Evolutionary conservation across 257 asterid species (phyloP), one percentile per base, ranked within the genome.

Genomic region (Nicotiana obtusifolia): DNA sequence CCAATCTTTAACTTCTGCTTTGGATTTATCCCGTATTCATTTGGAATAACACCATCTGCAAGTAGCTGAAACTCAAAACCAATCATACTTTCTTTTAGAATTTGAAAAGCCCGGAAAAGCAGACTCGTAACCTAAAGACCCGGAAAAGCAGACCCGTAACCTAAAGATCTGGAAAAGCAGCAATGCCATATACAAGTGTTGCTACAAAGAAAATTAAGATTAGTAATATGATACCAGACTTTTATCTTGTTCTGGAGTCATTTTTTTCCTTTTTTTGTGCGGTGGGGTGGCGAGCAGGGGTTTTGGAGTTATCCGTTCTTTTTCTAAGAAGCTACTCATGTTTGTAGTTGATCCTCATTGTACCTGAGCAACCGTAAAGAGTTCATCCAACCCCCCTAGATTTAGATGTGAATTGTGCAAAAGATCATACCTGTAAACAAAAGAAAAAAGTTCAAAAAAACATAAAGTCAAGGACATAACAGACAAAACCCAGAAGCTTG

Each of bases 21-120:
- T 31, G 99, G 97, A 83, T 95, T 95, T 87, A 95, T 95, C 75
- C 99, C 99, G 64, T 95, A 95, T 87, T 95, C 99, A 77, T 95
- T 95, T 33, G 98, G 99, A 84, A 95, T 93, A 69, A 95, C 99
- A 73, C 99, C 99, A 86, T 95, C 99, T 77, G 99, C 99, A 88
- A 95, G 97, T 86, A 90, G 86, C 97, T 95, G 92, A 80, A 87
- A 77, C 73, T 85, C 81, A 81, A 83, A 57, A 41, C 67, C 49
- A 64, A 80, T 49, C 65, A 65, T 68, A 65, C 22, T 13, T 62
- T 13, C 47, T 28, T 64, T 62, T 60, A 80, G 77, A 62, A 26
- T 26, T 26, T 26, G 28, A 26, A 26, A 26, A 26, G 28, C 28
- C 28, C 28, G 2, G 28, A 26, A 26, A 26, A 26, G 28, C 28